Conservation (phyloP, 306 rosid species). For the Cajanus cajan region DNA sequence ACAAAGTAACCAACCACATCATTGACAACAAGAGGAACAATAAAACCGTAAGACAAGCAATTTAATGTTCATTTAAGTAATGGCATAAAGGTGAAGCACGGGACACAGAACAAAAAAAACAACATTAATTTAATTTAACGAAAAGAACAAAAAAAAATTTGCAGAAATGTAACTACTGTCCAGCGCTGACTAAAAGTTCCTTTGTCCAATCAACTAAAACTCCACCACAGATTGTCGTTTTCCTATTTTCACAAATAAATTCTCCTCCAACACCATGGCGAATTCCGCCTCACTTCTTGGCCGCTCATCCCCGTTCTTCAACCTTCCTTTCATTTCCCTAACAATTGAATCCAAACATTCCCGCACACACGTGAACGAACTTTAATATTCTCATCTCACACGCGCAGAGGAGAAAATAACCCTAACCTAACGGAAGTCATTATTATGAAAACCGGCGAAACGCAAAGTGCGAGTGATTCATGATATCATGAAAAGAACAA, state of each 20-base stretch:
- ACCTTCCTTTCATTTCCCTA: background rate
- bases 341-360: background rate
- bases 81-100: background rate
- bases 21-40: conserved; percentile 14
- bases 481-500: background rate
- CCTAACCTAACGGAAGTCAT: background rate
- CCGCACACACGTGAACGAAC: background rate
- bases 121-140: background rate
- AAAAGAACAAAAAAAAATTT: background rate
- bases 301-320: conserved; percentile 3
- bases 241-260: background rate
- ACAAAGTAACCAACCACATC: background rate
- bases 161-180: background rate
- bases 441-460: background rate
- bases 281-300: background rate
- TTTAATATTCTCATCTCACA: background rate
- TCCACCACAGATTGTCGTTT: background rate
- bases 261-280: background rate
- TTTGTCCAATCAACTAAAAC: background rate
- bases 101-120: background rate
- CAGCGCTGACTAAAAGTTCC: background rate
- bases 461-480: background rate
- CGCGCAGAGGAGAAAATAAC: background rate
- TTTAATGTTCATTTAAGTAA: background rate
- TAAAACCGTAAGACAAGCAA: background rate